Evolutionary conservation across 441 rosid genomes (phyloP).

Genomic region (Adansonia rubrostipa): DNA sequence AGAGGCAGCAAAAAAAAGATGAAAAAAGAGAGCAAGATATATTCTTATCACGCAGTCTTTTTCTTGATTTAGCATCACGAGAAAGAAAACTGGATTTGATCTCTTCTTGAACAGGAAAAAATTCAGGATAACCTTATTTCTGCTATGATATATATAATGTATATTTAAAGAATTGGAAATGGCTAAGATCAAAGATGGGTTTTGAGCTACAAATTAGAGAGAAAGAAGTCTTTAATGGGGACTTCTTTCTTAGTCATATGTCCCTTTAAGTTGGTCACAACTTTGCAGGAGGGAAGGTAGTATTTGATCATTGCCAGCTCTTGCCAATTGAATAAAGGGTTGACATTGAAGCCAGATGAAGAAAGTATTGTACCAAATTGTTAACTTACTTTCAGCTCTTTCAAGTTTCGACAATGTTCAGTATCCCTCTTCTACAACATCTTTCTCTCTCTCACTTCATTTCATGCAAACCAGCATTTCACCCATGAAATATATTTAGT

Average conservation of each 20-base stretch:
- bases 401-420: background rate
- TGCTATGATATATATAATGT: background rate
- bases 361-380: slow-evolving; percentile 18
- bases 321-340: slow-evolving; percentile 23
- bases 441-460: background rate
- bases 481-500: background rate
- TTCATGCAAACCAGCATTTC: background rate
- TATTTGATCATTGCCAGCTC: background rate
- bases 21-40: background rate
- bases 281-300: too few relatives aligned
- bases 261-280: slow-evolving; percentile 13
- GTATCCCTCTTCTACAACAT: background rate
- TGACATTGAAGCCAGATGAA: slow-evolving; percentile 37
- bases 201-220: background rate
- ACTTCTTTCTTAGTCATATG: slow-evolving; percentile 24
- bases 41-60: too few relatives aligned
- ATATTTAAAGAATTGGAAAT: background rate
- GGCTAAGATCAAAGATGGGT: background rate
- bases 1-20: background rate
- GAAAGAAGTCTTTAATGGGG: background rate
- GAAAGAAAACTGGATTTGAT: background rate
- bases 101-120: background rate
- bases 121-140: background rate
- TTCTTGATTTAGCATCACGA: background rate
- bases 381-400: slow-evolving; percentile 16